Conservation (phyloP, 2,329 filamentous ascomycete species). For the Fusarium lyarnte region DNA sequence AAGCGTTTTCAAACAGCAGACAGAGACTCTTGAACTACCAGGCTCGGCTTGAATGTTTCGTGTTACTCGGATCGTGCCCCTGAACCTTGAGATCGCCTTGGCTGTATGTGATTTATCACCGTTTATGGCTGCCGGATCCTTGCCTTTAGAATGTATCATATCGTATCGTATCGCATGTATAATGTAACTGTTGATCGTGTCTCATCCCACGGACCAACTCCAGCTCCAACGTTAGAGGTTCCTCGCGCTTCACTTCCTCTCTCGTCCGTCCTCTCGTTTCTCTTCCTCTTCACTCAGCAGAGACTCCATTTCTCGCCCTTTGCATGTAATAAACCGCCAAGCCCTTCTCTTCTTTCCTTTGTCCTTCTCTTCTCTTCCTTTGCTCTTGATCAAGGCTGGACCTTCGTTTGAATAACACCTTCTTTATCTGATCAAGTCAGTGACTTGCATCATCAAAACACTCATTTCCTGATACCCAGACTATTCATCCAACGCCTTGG, state of each 20-base stretch:
- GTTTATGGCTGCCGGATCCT: conserved; percentile 2
- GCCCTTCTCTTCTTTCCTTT: conserved; percentile 21
- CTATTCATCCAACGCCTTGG: conserved; percentile 7
- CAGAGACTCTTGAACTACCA: background rate
- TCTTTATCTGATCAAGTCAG: conserved; percentile 36
- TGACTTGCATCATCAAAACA: conserved; percentile 32
- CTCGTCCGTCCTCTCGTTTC: conserved; percentile 24
- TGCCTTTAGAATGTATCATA: conserved; percentile 15
- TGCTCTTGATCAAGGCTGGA: conserved; percentile 39
- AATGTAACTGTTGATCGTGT: conserved; percentile 33
- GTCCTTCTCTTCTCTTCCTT: conserved; percentile 31
- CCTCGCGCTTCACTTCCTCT: conserved; percentile 15
- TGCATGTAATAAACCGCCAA: conserved; percentile 32
- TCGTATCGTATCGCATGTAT: conserved; percentile 15
- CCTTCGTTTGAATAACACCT: conserved; percentile 31
- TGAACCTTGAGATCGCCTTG: conserved; percentile 28
- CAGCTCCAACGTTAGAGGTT: background rate
- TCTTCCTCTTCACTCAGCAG: conserved; percentile 17
- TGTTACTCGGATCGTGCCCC: conserved; percentile 10
- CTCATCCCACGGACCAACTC: conserved; percentile 24
- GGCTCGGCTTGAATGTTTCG: conserved; percentile 9
- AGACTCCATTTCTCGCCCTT: conserved; percentile 7
- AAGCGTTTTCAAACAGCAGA: conserved; percentile 1
- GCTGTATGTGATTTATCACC: background rate
- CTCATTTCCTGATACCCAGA: conserved; percentile 24